Conservation (phyloP, 2,329 filamentous ascomycete genomes). For the Polychaeton citri region DNA sequence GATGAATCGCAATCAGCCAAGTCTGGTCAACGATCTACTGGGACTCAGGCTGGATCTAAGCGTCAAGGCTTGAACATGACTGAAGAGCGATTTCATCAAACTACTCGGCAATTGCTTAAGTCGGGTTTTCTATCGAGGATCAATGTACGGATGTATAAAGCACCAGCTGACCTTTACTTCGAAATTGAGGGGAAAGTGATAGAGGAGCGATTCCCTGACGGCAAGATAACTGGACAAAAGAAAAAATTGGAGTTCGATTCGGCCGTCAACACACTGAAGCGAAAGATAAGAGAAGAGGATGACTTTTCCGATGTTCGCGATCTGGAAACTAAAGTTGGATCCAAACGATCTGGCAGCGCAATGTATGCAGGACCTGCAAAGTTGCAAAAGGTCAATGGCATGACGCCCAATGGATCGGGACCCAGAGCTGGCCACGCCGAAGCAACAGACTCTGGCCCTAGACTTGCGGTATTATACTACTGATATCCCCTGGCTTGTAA, state of each 20-base stretch:
- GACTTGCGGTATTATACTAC: slow-evolving; percentile 27
- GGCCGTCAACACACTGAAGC: slow-evolving; percentile 45
- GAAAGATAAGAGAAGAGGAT: slow-evolving; percentile 32
- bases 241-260: slow-evolving; percentile 49
- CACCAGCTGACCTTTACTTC: slow-evolving; percentile 41
- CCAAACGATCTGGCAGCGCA: slow-evolving; percentile 12
- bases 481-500: no score
- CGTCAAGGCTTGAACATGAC: not conserved
- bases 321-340: slow-evolving; percentile 11
- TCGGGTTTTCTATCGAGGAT: slow-evolving; percentile 57
- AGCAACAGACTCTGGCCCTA: slow-evolving; percentile 13
- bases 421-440: slow-evolving; percentile 6
- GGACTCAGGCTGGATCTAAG: no score
- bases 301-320: slow-evolving; percentile 17
- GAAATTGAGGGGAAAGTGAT: slow-evolving; percentile 52
- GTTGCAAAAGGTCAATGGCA: slow-evolving; percentile 20
- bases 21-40: no score
- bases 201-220: slow-evolving; percentile 38
- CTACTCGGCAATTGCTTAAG: slow-evolving; percentile 41
- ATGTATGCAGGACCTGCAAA: slow-evolving; percentile 12
- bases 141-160: slow-evolving; percentile 31
- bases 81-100: slow-evolving; percentile 14
- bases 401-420: slow-evolving; percentile 16
- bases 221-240: slow-evolving; percentile 47
- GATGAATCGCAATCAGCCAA: not conserved